Evolutionary conservation across 108 stramenopile species (phyloP), one percentile per base, ranked within the genome.

Genomic region (Mediolabrus comicus): DNA sequence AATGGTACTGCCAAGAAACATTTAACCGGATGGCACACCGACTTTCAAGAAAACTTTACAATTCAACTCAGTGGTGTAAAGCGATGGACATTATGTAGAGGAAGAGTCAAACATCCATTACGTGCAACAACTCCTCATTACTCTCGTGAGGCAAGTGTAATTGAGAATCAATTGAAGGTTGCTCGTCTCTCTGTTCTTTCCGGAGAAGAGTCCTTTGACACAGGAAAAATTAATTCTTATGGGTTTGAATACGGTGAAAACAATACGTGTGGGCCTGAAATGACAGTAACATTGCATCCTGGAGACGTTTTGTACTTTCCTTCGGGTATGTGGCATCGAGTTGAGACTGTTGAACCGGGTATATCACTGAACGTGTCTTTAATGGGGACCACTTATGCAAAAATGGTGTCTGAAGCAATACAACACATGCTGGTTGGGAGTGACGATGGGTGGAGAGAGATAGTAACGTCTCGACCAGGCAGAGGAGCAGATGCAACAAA

Each of bases 11-110:
- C 1, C 12, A 55, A 25, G 59, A 55, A 25, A 9, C 86, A 91
- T 57, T 38, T 80, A 2, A 96, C 95, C 5, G 84, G 85, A 22
- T 95, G 90, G 84, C 97, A 97, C 53, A 88, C 73, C 41, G 97
- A 97, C 62, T 97, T 97, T 71, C 97, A 97, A 77, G 94, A 97
- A 66, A 97, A 97, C 63, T 95, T 97, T 59, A 97, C 97, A 24
- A 75, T 97, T 46, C 95, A 96, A 69, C 58, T 97, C 30, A 78
- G 79, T 17, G 97, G 97, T 22, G 33, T 53, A 12, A 97, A 97
- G 53, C 53, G 75, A 62, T 97, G 97, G 97, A 82, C 84, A 13
- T 43, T 97, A 36, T 75, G 85, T 35, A 72, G 82, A 55, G 86
- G 90, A 12, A 75, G 73, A 4, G 83, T 86, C 38, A 67, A 66